Base-by-base conservation (phyloP, 2,329 filamentous ascomycete species). In the Stenocarpella maydis region DNA sequence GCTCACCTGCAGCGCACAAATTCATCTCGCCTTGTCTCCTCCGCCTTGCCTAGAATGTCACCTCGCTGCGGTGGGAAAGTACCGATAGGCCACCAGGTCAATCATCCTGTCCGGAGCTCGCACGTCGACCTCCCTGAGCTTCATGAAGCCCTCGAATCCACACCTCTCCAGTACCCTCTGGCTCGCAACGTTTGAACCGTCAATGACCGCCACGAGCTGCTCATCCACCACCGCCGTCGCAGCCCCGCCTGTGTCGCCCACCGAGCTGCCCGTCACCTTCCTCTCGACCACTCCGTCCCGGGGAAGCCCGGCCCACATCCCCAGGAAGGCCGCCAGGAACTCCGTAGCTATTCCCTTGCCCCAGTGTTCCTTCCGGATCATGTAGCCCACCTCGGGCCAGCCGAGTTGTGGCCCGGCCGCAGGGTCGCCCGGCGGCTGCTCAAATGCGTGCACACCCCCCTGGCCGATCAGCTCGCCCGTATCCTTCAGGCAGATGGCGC, bases 361-460 rank as follows among this genome's bases (percentile, higher is more conserved):
- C 88, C 88, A 90, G 66, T 78, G 74, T 72, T 86, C 83, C 68
- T 79, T 81, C 58, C 81, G 78, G 64, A 90, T 77, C 79, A 88
- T 83, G 76, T 90, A 91, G 26, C 88, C 88, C 31, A 89, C 67
- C 74, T 85, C 86, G 1, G 88, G 87, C 87, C 86, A 89, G 26
- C 69, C 67, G 26, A 63, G 65, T 15, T 31, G 39, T 1, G 49
- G 28, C 28, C 66, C 68, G n/a, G 52, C 41, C 1, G 17, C 53
- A 14, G 21, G 34, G n/a, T 45, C 41, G 58, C 85, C 86, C 21
- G 82, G 75, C 65, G 77, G 73, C 70, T 80, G 78, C 37, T 72
- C 60, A 45, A 74, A 60, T 68, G 71, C 73, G 72, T 83, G 80
- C 68, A 79, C 80, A 34, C 87, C 84, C 41, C 86, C 83, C 19